Conservation (phyloP, 140 eudicot genomes). For the Flaveria floridana region DNA sequence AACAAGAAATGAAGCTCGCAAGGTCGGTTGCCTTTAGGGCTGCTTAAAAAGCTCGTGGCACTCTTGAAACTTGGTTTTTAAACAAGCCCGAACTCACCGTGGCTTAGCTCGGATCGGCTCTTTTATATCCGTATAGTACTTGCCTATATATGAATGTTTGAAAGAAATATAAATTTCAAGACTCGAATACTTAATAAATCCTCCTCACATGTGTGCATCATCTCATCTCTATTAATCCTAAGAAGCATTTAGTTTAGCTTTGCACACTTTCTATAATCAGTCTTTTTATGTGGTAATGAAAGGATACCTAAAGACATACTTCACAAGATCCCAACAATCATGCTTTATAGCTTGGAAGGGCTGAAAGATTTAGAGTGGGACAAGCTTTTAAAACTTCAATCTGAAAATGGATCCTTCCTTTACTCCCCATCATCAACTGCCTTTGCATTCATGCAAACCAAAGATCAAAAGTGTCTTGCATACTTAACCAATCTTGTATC, state of each 20-base stretch:
- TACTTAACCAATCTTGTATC: conserved; percentile 22
- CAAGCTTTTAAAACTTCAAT: conserved; percentile 17
- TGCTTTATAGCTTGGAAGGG: conserved; percentile 33
- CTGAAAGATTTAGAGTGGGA: conserved; percentile 30
- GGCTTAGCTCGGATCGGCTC: too few species aligned
- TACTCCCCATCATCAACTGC: conserved; percentile 27
- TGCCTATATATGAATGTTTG: neutral
- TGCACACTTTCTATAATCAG: neutral
- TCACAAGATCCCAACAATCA: conserved; percentile 21
- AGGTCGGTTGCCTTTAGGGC: neutral
- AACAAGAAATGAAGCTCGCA: conserved; percentile 13
- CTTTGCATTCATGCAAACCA: conserved; percentile 28
- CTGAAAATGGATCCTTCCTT: conserved; percentile 9
- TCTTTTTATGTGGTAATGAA: neutral
- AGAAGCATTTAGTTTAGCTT: neutral
- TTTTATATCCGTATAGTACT: too few species aligned
- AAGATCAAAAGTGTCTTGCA: conserved; percentile 26
- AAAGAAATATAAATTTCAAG: too few species aligned
- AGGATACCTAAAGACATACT: conserved; percentile 20
- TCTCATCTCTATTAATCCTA: neutral
- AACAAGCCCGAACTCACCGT: too few species aligned
- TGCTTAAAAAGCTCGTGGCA: too few species aligned
- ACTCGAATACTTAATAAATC: too few species aligned
- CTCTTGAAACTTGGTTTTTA: too few species aligned
- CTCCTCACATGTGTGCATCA: too few species aligned